A percentile compares a stretch with the other conserved stretches of the same genome.
Evolutionary conservation across 148 eudicot genomes (phyloP).

Genomic region (Silene latifolia): DNA sequence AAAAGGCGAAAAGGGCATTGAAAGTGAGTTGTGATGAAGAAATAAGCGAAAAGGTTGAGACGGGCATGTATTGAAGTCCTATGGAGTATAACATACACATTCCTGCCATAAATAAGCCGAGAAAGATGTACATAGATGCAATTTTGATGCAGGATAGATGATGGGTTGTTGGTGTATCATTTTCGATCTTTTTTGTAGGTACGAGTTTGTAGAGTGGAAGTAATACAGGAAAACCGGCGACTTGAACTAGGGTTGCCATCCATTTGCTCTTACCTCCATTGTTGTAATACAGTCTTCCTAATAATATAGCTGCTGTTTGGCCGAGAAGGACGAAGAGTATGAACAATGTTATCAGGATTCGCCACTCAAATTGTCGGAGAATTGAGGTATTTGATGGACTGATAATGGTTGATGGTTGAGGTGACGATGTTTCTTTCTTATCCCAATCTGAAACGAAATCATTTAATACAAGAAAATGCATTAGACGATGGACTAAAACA

Average conservation of each 20-base stretch:
- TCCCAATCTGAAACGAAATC: constrained; percentile 4
- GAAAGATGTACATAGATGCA: constrained; percentile 16
- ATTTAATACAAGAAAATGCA: too few species aligned
- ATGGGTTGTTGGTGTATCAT: neutral
- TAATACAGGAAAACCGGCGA: constrained; percentile 42
- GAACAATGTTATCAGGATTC: constrained; percentile 29
- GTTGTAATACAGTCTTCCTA: constrained; percentile 42
- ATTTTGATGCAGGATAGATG: constrained; percentile 5
- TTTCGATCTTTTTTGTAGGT: neutral
- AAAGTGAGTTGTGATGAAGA: constrained; percentile 42
- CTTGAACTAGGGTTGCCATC: constrained; percentile 32
- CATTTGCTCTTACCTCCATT: constrained; percentile 52
- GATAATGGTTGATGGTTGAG: neutral
- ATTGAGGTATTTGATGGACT: constrained; percentile 1
- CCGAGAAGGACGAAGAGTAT: constrained; percentile 31
- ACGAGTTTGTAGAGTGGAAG: constrained; percentile 30
- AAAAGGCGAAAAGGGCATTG: constrained; percentile 41
- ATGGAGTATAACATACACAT: constrained; percentile 25
- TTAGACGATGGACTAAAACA: too few species aligned
- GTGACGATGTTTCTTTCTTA: neutral
- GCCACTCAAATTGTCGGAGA: constrained; percentile 18
- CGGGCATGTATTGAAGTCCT: constrained; percentile 27
- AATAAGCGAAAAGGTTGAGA: constrained; percentile 47
- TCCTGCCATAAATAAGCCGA: constrained; percentile 14
- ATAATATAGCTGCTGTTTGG: constrained; percentile 26